Evolutionary conservation across 2,329 filamentous ascomycete genomes (phyloP), one percentile per base, ranked within the genome.

Genomic region (Xylaria sp.): DNA sequence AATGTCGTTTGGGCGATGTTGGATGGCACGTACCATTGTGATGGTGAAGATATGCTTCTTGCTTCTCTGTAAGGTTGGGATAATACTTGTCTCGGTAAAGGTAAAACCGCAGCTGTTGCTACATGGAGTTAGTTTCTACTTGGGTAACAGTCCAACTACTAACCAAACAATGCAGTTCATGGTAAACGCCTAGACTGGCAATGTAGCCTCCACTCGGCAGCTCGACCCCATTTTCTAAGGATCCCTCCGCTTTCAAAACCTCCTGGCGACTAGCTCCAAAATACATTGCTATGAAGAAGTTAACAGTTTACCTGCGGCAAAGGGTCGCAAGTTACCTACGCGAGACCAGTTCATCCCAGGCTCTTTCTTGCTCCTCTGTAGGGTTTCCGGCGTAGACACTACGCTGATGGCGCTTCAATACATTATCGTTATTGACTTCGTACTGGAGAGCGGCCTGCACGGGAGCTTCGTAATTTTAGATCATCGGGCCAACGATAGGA

Each of bases 61-160:
- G 39, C 2, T 20, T 18, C 4, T 8, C 16, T 0, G 56, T 59
- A 9, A 61, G 39, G 34, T 56, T 52, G 7, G 50, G 50, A n/a
- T 61, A 61, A 39, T 61, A 61, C 38, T 21, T 48, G 2, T 44
- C 22, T 11, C 21, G 18, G n/a, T 44, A 61, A 2, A 61, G n/a
- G 17, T 46, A 61, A 44, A 61, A 50, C 8, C 59, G 37, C 2
- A 61, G 41, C 47, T 55, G 56, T 18, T 56, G 44, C 58, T 59
- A 1, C 1, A 24, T 6, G 19, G 16, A n/a, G 22, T 48, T n/a
- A 34, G 42, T 11, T 38, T 29, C 21, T 17, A 39, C 19, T 17
- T 4, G 26, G 38, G 44, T n/a, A 13, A 13, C 39, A 7, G 34
- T 39, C 20, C 11, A 9, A 2, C 3, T 34, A 29, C 40, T 26